phyloP scores from a whole-genome alignment of 2,329 filamentous ascomycete genomes.

The Pseudocercospora crystallina region DNA sequence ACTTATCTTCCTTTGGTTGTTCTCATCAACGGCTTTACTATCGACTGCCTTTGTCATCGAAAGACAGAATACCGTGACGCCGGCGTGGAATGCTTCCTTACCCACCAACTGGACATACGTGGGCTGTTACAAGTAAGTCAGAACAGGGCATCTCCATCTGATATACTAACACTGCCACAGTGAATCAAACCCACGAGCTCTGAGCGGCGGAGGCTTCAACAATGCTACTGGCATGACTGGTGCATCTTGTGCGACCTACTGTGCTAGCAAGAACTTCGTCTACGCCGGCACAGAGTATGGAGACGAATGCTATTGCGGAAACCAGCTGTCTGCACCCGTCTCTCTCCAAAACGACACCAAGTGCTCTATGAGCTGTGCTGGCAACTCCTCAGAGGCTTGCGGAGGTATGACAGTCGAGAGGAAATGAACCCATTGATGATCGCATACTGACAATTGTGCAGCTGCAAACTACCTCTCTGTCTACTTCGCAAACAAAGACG shows the following conservation, averaged over 20 bases:
- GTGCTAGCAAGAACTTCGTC: constrained; percentile 21
- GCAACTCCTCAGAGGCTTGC: constrained; percentile 32
- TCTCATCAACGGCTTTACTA: neutral
- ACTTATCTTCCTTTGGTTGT: no score
- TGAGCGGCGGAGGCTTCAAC: constrained; percentile 12
- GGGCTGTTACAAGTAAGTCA: constrained; percentile 25
- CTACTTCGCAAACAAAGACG: constrained; percentile 26
- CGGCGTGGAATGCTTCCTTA: constrained; percentile 19
- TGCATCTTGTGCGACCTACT: constrained; percentile 22
- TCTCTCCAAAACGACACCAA: constrained; percentile 23
- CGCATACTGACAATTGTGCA: neutral
- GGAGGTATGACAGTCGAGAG: constrained; percentile 21
- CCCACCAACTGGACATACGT: constrained; percentile 25
- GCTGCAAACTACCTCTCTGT: constrained; percentile 24
- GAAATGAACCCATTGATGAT: neutral
- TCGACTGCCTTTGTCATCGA: constrained; percentile 7
- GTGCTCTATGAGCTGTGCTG: constrained; percentile 32
- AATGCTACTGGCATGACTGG: constrained; percentile 25
- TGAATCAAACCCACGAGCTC: constrained; percentile 20
- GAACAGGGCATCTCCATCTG: neutral
- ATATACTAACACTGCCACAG: constrained; percentile 6
- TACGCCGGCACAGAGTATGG: constrained; percentile 29
- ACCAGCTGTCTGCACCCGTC: constrained; percentile 22
- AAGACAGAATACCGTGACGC: constrained; percentile 9
- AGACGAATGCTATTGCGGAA: constrained; percentile 23